These are phyloP conservation scores for Metschnikowia picachoensis DNA, from an alignment of 805 yeast species.

Conservation along the genomic window DNA sequence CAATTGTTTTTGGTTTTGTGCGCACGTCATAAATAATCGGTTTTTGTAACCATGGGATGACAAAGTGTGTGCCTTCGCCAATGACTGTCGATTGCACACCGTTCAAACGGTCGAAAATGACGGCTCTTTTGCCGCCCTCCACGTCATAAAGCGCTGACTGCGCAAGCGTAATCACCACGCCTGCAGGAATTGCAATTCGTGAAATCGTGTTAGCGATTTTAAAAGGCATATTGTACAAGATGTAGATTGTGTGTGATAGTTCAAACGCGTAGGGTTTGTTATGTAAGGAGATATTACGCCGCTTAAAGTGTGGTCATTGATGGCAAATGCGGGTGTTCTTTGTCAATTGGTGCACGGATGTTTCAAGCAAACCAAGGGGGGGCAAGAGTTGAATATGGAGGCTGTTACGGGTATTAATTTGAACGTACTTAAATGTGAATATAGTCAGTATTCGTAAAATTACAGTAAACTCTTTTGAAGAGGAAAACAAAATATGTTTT, in stretches of 20 bases:
- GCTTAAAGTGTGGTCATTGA: neutral
- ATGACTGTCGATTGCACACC: constrained; percentile 88
- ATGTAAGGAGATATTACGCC: neutral
- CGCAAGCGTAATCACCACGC: constrained; percentile 63
- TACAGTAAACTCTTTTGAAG: too few relatives aligned
- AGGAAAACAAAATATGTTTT: too few relatives aligned
- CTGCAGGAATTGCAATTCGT: constrained; percentile 64
- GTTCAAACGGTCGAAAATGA: constrained; percentile 82
- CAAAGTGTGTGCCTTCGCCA: constrained; percentile 96
- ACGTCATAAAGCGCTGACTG: constrained; percentile 91
- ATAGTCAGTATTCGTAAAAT: too few relatives aligned
- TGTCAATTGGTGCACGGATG: constrained; percentile 1
- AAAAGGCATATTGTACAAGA: constrained; percentile 15
- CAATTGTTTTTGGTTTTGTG: constrained; percentile 94
- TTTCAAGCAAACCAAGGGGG: neutral
- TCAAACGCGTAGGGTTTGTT: neutral
- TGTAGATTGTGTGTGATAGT: neutral
- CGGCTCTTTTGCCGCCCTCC: constrained; percentile 93
- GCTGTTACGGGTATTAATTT: too few relatives aligned
- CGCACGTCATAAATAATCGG: constrained; percentile 92
- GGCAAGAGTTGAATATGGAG: neutral
- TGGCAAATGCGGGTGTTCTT: neutral
- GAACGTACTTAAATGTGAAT: too few relatives aligned
- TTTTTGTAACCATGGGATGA: constrained; percentile 91
- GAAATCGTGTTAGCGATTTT: constrained; percentile 36